Percentiles rank a stretch among this genome's conserved stretches.
These are phyloP conservation scores for Stipa capillata DNA, from an alignment of 176 grass and related monocot genomes.

Conservation along the genomic window DNA sequence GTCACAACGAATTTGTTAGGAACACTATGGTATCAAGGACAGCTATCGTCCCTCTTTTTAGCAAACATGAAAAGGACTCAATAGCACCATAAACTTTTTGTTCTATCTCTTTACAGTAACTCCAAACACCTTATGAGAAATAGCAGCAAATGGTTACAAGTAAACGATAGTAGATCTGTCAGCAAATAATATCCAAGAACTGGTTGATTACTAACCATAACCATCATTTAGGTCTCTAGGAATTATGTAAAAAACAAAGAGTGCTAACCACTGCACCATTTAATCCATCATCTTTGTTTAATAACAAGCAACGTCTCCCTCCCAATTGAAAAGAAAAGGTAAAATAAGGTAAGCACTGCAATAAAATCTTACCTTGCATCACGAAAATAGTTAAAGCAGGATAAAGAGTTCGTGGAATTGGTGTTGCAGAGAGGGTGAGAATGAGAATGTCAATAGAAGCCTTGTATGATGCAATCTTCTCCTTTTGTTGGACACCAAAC, in stretches of 20 bases:
- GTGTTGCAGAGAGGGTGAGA: slow-evolving; percentile 91
- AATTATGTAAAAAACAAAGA: slow-evolving; percentile 10
- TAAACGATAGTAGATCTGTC: not conserved
- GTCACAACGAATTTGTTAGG: not conserved
- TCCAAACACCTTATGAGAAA: not conserved
- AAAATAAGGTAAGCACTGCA: not conserved
- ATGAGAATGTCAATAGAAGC: slow-evolving; percentile 87
- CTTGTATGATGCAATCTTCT: slow-evolving; percentile 92
- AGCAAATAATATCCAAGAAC: not conserved
- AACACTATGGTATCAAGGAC: not conserved
- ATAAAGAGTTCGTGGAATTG: slow-evolving; percentile 96
- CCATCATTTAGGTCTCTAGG: not conserved
- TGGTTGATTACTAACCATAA: not conserved
- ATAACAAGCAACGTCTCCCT: not conserved
- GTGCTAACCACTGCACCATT: not conserved
- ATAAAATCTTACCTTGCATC: slow-evolving; percentile 73
- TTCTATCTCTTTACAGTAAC: not conserved
- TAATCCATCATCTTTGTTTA: not conserved
- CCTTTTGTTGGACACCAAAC: slow-evolving; percentile 98
- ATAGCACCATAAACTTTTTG: not conserved
- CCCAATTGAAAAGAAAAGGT: not conserved
- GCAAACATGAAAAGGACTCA: not conserved
- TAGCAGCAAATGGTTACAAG: not conserved
- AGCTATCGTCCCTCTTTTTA: not conserved
- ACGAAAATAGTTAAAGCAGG: slow-evolving; percentile 90